phyloP scores from a whole-genome alignment of 257 asterid species.

The Lycium barbarum region DNA sequence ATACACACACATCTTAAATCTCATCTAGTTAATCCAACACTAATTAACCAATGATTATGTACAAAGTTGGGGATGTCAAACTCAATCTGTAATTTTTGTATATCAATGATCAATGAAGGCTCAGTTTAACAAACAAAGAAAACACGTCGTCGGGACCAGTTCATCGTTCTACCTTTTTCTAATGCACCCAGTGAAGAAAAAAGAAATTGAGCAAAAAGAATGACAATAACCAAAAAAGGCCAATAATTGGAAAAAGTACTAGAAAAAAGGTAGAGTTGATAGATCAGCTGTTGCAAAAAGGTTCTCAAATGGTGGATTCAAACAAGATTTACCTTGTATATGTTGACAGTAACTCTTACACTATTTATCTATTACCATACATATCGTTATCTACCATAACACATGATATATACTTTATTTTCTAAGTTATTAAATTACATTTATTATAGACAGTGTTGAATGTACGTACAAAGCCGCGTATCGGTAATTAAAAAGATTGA shows the following conservation, averaged over 20 bases:
- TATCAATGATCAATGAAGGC: too few species aligned
- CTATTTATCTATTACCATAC: background rate
- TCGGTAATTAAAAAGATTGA: background rate
- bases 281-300: background rate
- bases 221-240: background rate
- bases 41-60: background rate
- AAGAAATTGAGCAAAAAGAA: background rate
- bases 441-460: too few species aligned
- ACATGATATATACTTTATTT: too few species aligned
- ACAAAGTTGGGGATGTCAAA: too few species aligned
- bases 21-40: background rate
- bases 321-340: background rate
- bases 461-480: background rate
- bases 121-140: too few species aligned
- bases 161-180: background rate
- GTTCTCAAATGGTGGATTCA: background rate
- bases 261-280: background rate
- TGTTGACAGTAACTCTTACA: background rate
- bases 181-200: background rate
- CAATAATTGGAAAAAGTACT: background rate
- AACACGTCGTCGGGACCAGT: background rate
- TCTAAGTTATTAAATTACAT: too few species aligned
- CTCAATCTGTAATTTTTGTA: too few species aligned
- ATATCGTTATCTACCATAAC: too few species aligned
- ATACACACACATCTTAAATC: background rate